These are phyloP conservation scores for Tilletia indica DNA, from an alignment of 1,284 basidiomycete species.

Conservation along the genomic window DNA sequence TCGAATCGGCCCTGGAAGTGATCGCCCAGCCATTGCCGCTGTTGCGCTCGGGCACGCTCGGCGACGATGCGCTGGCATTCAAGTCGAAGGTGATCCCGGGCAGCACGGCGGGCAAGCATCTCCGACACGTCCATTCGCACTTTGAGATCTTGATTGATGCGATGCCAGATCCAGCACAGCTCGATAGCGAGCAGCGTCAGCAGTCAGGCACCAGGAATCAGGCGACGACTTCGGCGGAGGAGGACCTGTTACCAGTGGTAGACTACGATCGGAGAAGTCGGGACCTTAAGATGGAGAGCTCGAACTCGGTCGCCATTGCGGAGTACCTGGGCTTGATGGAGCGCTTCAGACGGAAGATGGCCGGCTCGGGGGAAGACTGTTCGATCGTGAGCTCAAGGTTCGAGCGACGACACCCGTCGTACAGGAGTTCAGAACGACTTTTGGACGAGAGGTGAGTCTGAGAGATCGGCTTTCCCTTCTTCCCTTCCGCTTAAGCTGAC, in stretches of 20 bases:
- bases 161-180: neutral
- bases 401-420: slow-evolving; percentile 42
- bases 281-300: slow-evolving; percentile 34
- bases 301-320: slow-evolving; percentile 27
- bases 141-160: slow-evolving; percentile 14
- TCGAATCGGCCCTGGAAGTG: slow-evolving; percentile 41
- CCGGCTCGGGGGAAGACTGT: slow-evolving; percentile 27
- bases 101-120: slow-evolving; percentile 42
- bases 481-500: slow-evolving; percentile 2
- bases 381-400: slow-evolving; percentile 26
- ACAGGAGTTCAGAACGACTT: slow-evolving; percentile 22
- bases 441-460: slow-evolving; percentile 27
- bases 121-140: slow-evolving; percentile 30
- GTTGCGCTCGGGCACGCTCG: slow-evolving; percentile 30
- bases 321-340: slow-evolving; percentile 33
- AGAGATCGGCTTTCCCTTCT: too few relatives aligned
- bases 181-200: neutral
- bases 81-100: slow-evolving; percentile 36
- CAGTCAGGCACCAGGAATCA: neutral
- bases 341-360: slow-evolving; percentile 30
- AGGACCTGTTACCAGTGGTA: slow-evolving; percentile 24
- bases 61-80: slow-evolving; percentile 28
- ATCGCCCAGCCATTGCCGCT: slow-evolving; percentile 39
- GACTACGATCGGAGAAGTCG: slow-evolving; percentile 43
- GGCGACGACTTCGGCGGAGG: neutral